phyloP scores from a whole-genome alignment of 164 flowering plant species.

The grape (Vitis vinifera) region DNA sequence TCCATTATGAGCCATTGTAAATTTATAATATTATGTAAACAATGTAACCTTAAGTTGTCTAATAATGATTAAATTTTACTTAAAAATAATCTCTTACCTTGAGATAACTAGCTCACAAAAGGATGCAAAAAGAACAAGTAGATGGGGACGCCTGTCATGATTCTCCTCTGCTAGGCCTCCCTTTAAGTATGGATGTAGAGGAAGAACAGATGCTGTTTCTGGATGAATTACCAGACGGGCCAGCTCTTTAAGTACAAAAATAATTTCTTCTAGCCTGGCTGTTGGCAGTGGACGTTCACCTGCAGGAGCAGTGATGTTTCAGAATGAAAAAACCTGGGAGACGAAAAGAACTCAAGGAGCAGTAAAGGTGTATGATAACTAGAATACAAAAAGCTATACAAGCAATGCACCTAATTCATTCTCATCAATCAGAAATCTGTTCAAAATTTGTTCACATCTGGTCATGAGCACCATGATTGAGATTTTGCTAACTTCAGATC shows the following conservation, averaged over 20 bases:
- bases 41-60: too few relatives aligned
- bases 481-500: constrained; percentile 78
- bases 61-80: background rate
- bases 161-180: constrained; percentile 32
- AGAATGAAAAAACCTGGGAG: constrained; percentile 1
- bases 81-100: constrained; percentile 48
- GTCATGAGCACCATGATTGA: constrained; percentile 56
- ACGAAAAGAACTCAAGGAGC: background rate
- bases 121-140: constrained; percentile 72
- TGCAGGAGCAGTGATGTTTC: constrained; percentile 28
- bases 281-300: constrained; percentile 72
- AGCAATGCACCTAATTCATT: constrained; percentile 57
- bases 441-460: constrained; percentile 80
- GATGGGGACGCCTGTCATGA: constrained; percentile 56
- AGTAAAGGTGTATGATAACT: background rate
- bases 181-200: constrained; percentile 54
- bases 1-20: too few relatives aligned
- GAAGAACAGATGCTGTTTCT: constrained; percentile 66
- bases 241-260: constrained; percentile 73
- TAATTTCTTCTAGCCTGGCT: constrained; percentile 75
- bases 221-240: constrained; percentile 61
- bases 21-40: too few relatives aligned
- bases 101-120: constrained; percentile 84
- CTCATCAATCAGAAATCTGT: constrained; percentile 70
- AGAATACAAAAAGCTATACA: background rate